Base-by-base conservation (phyloP, 192 early-diverging fungal species). In the Rhizoclosmatium globosum region DNA sequence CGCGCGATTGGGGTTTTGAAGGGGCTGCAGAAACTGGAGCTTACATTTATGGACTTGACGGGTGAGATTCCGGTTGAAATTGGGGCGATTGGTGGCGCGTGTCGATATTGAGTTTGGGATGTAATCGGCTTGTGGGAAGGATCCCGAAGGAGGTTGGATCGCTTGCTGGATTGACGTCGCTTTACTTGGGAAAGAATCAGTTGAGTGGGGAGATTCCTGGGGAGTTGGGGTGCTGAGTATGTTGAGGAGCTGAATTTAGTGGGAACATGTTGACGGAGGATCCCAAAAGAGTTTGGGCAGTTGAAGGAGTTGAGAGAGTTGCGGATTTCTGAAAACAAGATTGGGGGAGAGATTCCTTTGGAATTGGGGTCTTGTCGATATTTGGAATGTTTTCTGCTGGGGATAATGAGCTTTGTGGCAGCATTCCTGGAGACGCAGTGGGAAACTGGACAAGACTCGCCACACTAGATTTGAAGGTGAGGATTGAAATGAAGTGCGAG, bases 261-360 rank as follows among this genome's bases (percentile, higher is more conserved):
- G 68, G 44, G 19, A 81, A 81, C 60, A n/a, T 31, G 13, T 56
- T 81, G 4, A 70, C 80, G 13, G 80, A 2, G 9, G 19, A 72
- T 72, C 38, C 70, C 70, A 11, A 43, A 19, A 17, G 70, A 72
- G 41, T 44, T 72, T 7, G 19, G 31, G 19, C 21, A 19, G 50
- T 47, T 72, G 23, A 38, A 19, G 4, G 31, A n/a, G 9, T 21
- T 72, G 45, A 21, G 15, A n/a, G 50, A 59, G 17, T 47, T 72
- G 21, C 31, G 19, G 15, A 46, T 72, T 31, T 23, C n/a, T 19
- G 39, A 44, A 19, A 77, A 77, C 65, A 17, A 50, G 23, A 62
- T 77, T 2, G 50, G 64, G 2, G 75, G 75, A 7, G 7, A 47
- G 1, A 47, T 77, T 6, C 73, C 73, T 31, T 15, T 15, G 45